Conservation (phyloP, 768 basidiomycete species). For the Boletus fagicola region DNA sequence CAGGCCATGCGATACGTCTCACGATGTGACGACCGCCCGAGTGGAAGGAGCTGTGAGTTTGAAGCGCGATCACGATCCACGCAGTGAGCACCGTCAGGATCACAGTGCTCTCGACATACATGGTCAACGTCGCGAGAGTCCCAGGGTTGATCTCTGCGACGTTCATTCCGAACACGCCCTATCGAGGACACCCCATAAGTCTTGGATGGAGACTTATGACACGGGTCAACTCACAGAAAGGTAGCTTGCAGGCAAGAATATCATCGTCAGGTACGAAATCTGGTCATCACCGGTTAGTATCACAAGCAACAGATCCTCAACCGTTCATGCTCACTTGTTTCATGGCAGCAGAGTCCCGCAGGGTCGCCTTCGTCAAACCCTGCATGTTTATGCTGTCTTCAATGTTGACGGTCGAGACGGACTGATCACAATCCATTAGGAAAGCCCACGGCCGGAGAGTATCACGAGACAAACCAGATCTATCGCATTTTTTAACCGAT, state of each 20-base stretch:
- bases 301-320: too few species aligned
- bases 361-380: too few species aligned
- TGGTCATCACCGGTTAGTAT: too few species aligned
- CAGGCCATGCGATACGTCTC: constrained; percentile 23
- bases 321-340: too few species aligned
- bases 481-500: too few species aligned
- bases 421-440: too few species aligned
- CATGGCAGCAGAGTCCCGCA: too few species aligned
- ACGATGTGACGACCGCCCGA: not conserved
- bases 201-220: too few species aligned
- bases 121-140: constrained; percentile 32
- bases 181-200: constrained; percentile 19
- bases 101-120: constrained; percentile 44
- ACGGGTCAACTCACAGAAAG: constrained; percentile 22
- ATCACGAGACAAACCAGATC: too few species aligned
- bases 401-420: too few species aligned
- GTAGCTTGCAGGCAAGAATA: constrained; percentile 58
- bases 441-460: too few species aligned
- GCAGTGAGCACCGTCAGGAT: constrained; percentile 50
- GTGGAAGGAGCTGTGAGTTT: constrained; percentile 31
- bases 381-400: too few species aligned
- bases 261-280: constrained; percentile 52
- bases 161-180: constrained; percentile 34
- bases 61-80: constrained; percentile 58
- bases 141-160: constrained; percentile 30